phyloP scores from a whole-genome alignment of 352 stramenopile species.

The Phytopythium delawarense region DNA sequence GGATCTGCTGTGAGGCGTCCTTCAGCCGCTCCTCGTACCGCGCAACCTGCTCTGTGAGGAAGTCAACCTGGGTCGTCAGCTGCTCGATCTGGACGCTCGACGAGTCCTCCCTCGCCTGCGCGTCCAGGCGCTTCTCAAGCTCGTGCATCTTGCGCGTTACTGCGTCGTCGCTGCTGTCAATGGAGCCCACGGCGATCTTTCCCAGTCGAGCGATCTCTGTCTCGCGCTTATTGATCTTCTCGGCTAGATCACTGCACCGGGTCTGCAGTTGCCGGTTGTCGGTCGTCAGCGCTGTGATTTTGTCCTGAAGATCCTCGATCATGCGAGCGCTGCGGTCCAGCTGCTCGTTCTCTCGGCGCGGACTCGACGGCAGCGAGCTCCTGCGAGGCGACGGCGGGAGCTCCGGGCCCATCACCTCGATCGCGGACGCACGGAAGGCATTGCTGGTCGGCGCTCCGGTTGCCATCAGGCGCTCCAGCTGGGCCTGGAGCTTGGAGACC shows the following conservation, averaged over 20 bases:
- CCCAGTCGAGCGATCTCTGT: conserved; percentile 63
- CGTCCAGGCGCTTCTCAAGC: conserved; percentile 29
- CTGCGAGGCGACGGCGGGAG: conserved; percentile 15
- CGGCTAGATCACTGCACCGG: conserved; percentile 33
- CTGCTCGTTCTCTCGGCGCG: background rate
- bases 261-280: conserved; percentile 44
- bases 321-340: conserved; percentile 11
- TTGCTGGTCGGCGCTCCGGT: conserved; percentile 19
- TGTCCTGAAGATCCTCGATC: conserved; percentile 38
- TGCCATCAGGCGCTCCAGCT: conserved; percentile 51
- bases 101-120: conserved; percentile 33
- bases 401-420: conserved; percentile 27
- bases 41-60: conserved; percentile 75
- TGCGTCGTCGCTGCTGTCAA: conserved; percentile 17
- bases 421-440: conserved; percentile 14
- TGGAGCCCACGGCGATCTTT: conserved; percentile 37
- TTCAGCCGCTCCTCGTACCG: conserved; percentile 78
- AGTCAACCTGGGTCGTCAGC: conserved; percentile 59
- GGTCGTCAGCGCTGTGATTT: conserved; percentile 35
- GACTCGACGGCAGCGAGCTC: conserved; percentile 10
- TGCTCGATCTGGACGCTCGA: conserved; percentile 66
- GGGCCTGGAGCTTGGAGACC: conserved; percentile 54
- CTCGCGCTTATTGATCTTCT: conserved; percentile 60
- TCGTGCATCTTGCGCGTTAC: conserved; percentile 25
- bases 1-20: conserved; percentile 52